Conservation (phyloP, 2,329 filamentous ascomycete genomes). For the Talaromyces sp. region DNA sequence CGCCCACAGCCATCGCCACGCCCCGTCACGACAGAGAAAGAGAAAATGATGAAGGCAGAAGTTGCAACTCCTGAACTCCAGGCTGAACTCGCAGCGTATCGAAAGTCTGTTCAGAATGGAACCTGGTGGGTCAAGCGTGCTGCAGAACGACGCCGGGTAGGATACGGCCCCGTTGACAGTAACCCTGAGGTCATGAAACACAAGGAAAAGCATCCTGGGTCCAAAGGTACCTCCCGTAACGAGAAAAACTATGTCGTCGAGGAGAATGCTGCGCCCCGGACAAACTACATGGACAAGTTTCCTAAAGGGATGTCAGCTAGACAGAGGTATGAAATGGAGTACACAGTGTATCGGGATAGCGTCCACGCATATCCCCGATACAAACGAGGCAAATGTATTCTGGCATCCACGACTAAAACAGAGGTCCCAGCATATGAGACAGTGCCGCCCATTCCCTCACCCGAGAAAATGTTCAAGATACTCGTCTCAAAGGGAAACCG, state of each 20-base stretch:
- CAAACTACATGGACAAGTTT: neutral
- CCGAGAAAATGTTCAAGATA: neutral
- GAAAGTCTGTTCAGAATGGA: neutral
- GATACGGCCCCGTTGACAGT: neutral
- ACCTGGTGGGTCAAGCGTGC: neutral
- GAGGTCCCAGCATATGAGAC: neutral
- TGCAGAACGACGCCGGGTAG: neutral
- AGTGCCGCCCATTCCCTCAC: constrained; percentile 9
- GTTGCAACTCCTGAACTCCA: neutral
- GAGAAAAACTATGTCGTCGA: neutral
- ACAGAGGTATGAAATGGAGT: constrained; percentile 6
- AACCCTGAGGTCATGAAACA: neutral
- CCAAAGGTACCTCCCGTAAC: too few species aligned
- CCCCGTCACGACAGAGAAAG: neutral
- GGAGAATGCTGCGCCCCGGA: neutral
- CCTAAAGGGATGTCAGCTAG: neutral
- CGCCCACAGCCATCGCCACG: neutral
- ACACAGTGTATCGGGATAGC: constrained; percentile 14
- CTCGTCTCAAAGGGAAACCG: neutral
- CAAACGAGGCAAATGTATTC: constrained; percentile 13
- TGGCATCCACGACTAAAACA: neutral
- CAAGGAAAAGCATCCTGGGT: neutral
- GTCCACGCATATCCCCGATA: constrained; percentile 14
- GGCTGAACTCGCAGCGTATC: neutral
- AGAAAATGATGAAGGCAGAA: neutral